These are phyloP conservation scores for Abelmoschus esculentus DNA, from an alignment of 345 rosid species.

Conservation along the genomic window DNA sequence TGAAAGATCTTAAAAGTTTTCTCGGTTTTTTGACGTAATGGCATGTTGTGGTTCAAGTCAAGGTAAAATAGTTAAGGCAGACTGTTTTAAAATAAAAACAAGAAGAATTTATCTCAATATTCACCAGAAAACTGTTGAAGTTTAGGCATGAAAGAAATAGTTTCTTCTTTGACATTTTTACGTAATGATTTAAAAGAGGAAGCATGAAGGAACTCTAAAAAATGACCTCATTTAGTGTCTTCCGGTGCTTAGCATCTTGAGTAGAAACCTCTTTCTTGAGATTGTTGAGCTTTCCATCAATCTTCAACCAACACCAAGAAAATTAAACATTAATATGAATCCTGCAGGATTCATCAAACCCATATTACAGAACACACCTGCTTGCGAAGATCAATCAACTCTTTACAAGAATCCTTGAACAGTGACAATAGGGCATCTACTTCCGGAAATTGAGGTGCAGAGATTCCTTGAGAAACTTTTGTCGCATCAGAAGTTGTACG, in stretches of 20 bases:
- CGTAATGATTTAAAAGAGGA: not conserved
- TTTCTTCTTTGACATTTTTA: not conserved
- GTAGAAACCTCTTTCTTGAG: conserved; percentile 85
- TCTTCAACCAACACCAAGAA: conserved; percentile 38
- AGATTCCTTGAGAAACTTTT: conserved; percentile 38
- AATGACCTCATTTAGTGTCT: conserved; percentile 86
- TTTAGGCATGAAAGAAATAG: not conserved
- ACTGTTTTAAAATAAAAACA: not conserved
- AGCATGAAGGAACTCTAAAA: not conserved
- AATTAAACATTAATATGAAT: conserved; percentile 11
- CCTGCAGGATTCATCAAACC: not conserved
- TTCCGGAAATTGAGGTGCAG: conserved; percentile 88
- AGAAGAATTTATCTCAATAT: not conserved
- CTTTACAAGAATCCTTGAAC: conserved; percentile 81
- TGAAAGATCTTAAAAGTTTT: not conserved
- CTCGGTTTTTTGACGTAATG: not conserved
- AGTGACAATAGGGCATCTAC: conserved; percentile 79
- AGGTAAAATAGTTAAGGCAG: not conserved
- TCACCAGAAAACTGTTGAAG: not conserved
- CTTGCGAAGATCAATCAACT: conserved; percentile 80
- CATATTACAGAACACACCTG: conserved; percentile 40
- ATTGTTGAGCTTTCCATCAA: conserved; percentile 80
- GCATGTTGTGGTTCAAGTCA: not conserved
- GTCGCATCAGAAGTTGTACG: conserved; percentile 53
- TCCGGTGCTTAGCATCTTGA: conserved; percentile 91